A percentile compares a stretch with the other conserved stretches of the same genome.
Evolutionary conservation across 2,329 filamentous ascomycete species (phyloP).

Genomic region (Hansfordia pulvinata): DNA sequence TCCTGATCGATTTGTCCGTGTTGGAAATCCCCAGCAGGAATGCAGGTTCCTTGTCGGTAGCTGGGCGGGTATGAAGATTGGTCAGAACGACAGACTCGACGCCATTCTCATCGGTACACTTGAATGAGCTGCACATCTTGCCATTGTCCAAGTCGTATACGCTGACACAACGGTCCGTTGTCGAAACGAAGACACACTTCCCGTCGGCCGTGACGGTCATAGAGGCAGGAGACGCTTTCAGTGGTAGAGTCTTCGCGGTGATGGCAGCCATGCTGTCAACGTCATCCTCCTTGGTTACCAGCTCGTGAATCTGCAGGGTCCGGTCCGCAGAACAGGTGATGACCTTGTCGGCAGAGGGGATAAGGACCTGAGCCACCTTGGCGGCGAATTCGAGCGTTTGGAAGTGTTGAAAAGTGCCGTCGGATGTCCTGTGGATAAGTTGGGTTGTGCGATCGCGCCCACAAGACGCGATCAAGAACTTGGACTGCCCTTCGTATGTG

Average conservation of each 20-base stretch:
- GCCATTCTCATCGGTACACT: constrained; percentile 67
- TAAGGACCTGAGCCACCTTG: constrained; percentile 60
- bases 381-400: constrained; percentile 92
- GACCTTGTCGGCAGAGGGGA: constrained; percentile 62
- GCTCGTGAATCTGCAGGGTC: constrained; percentile 70
- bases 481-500: constrained; percentile 48
- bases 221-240: constrained; percentile 79
- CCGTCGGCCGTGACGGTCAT: constrained; percentile 59
- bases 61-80: constrained; percentile 54
- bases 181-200: constrained; percentile 42
- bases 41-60: constrained; percentile 37
- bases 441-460: constrained; percentile 88
- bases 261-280: constrained; percentile 60
- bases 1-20: constrained; percentile 85
- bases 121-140: constrained; percentile 60
- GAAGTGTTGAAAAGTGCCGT: constrained; percentile 56
- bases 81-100: constrained; percentile 75
- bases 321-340: constrained; percentile 84
- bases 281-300: constrained; percentile 55
- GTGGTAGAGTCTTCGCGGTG: constrained; percentile 60
- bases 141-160: constrained; percentile 54
- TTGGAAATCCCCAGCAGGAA: constrained; percentile 81
- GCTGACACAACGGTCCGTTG: constrained; percentile 45
- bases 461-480: constrained; percentile 63
- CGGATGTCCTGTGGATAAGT: constrained; percentile 54